Base-by-base conservation (phyloP, 371 early-diverging fungal species). In the Umbelopsis sp. region DNA sequence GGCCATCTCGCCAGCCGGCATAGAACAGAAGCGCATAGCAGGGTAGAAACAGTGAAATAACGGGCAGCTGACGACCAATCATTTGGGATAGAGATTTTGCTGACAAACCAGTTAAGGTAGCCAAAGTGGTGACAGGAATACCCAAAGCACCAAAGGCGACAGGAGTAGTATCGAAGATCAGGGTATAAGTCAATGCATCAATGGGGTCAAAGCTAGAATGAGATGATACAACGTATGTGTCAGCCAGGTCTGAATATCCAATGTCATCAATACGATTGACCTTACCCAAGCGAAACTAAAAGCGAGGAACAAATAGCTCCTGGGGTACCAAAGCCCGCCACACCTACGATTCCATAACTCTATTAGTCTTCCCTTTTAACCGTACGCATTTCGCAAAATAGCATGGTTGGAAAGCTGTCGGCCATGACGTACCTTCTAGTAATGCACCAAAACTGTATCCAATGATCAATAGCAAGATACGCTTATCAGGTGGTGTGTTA, bases 291-390 rank as follows among this genome's bases (percentile, higher is more conserved):
- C 20, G 81, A 81, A 3, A 84, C 82, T 77, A 84, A 64, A 18
- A 84, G 67, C 0, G 84, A 80, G 0, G 84, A 84, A 50, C 82
- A 81, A 63, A 84, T 84, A 14, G 84, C 84, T 63, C 82, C 84
- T 7, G 84, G 84, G 18, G 78, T 84, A 67, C 84, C 84, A 68
- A 83, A 83, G 1, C 84, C 84, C 63, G 81, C 81, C 38, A 80
- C 80, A 71, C 81, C 81, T 77, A 65, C 25, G 63, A 45, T 50
- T 4, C 29, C 7, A 35, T 12, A 35, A 24, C n/a, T 48, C 29
- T 32, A 41, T 46, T 35, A 25, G 20, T 18, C 45, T 67, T 41
- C 6, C 24, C 24, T 35, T 3, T 50, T 29, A 24, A 1, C 29
- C 29, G 29, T 4, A 29, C 4, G 29, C 29, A 29, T 29, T 29